Base-by-base conservation (phyloP, 495 filamentous ascomycete species). In the Mycothermus thermophilus region DNA sequence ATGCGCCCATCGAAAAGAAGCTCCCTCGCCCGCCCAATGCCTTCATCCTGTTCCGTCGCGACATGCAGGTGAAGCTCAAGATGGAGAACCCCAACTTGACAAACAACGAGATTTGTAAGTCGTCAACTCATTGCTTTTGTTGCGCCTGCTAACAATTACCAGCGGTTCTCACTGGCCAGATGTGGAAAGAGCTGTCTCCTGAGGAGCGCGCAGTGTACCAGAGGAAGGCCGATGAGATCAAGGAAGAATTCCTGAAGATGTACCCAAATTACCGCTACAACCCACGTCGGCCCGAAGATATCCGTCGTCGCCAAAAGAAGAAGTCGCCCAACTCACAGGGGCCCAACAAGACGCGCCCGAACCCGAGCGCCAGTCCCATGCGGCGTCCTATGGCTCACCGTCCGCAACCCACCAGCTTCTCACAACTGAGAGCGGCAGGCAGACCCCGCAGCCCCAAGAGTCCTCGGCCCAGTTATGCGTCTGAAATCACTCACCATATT, bases 31-130 rank as follows among this genome's bases (percentile, higher is more conserved):
- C 50, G 0, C 33, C 35, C 9, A 54, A 54, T 29, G 45, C 40
- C n/a, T 51, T 38, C 36, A 50, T 51, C 23, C 32, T 54, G 2
- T 51, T 48, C 20, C 43, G 50, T 24, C 40, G 42, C 24, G 44
- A 47, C 20, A 35, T 29, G 17, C 37, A 43, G 30, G 27, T 12
- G 10, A 30, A 40, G 23, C 26, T 40, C 22, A 47, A 38, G 21
- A 25, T 19, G 5, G 13, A 22, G 19, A 34, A 42, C 26, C 42
- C 42, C 8, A 23, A 30, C 14, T 26, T 48, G 2, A 42, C 45
- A 29, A 48, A 48, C 35, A 48, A 48, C n/a, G 46, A 48, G 6
- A 45, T 47, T 9, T 52, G 46, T 46, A 35, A 38, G 43, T 13
- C 13, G 17, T 35, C 7, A 32, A 17, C 3, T 6, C 11, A 12